Percentiles rank a stretch among this genome's conserved stretches.
Conservation (phyloP, 345 rosid species). For the Eucalyptus brandiana region DNA sequence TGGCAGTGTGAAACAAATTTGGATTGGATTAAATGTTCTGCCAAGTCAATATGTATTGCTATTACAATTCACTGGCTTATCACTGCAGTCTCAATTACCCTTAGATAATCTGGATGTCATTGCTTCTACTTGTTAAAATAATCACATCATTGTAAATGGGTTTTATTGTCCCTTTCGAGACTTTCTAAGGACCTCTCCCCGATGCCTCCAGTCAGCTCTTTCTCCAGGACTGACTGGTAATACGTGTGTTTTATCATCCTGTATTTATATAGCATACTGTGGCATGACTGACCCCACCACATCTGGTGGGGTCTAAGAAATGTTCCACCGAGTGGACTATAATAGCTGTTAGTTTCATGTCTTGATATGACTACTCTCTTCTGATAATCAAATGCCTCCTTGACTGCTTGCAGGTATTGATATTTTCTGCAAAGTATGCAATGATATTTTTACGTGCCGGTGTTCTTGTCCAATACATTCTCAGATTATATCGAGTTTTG, state of each 20-base stretch:
- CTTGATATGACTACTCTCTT: not conserved
- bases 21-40: not conserved
- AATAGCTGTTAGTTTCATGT: not conserved
- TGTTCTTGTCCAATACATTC: too few species aligned
- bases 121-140: not conserved
- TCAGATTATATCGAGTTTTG: too few species aligned
- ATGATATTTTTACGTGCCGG: not conserved
- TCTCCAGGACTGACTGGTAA: not conserved
- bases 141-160: not conserved
- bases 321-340: not conserved
- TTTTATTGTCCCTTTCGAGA: not conserved
- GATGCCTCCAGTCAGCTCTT: not conserved
- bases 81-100: not conserved
- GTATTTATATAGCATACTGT: not conserved
- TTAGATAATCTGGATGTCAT: not conserved
- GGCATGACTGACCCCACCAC: not conserved
- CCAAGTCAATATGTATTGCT: not conserved
- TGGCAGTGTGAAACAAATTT: not conserved
- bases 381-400: not conserved
- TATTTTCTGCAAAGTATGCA: slow-evolving; percentile 50
- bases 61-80: not conserved
- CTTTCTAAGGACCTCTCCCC: not conserved
- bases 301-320: not conserved
- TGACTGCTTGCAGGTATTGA: slow-evolving; percentile 32
- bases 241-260: not conserved